These are phyloP conservation scores for Phylloporus arenicola DNA, from an alignment of 768 basidiomycete species.

Conservation along the genomic window DNA sequence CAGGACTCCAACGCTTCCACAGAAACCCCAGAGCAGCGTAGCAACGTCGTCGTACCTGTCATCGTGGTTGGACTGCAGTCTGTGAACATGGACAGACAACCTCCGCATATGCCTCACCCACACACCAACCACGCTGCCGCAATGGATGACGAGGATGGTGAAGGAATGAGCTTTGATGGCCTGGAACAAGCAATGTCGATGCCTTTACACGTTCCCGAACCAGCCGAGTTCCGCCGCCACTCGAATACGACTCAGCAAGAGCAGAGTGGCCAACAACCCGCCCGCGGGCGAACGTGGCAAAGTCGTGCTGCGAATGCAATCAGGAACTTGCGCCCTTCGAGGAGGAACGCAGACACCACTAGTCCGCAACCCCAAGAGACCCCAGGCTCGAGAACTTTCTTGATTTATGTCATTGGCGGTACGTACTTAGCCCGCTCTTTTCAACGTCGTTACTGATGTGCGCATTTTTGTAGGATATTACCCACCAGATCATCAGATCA, in stretches of 20 bases:
- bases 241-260: slow-evolving; percentile 11
- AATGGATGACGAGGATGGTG: slow-evolving; percentile 24
- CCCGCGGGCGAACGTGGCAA: slow-evolving; percentile 47
- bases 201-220: slow-evolving; percentile 27
- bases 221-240: slow-evolving; percentile 17
- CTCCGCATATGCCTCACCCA: slow-evolving; percentile 17
- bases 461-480: slow-evolving; percentile 64
- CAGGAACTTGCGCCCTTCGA: slow-evolving; percentile 46
- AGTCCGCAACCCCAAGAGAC: slow-evolving; percentile 22
- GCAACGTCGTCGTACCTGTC: slow-evolving; percentile 64
- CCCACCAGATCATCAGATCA: slow-evolving; percentile 82
- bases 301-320: slow-evolving; percentile 60
- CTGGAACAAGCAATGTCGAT: slow-evolving; percentile 22
- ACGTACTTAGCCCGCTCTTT: slow-evolving; percentile 13
- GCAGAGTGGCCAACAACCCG: slow-evolving; percentile 13
- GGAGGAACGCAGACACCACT: slow-evolving; percentile 18
- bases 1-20: slow-evolving; percentile 14
- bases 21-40: slow-evolving; percentile 21
- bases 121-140: slow-evolving; percentile 8
- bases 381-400: slow-evolving; percentile 53
- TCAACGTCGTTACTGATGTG: slow-evolving; percentile 1
- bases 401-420: slow-evolving; percentile 90
- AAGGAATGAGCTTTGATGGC: slow-evolving; percentile 23
- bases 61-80: slow-evolving; percentile 81
- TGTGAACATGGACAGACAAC: slow-evolving; percentile 47